A percentile compares a stretch with the other conserved stretches of the same genome.
Conservation (phyloP, 495 filamentous ascomycete species). For the Tuber indicum region DNA sequence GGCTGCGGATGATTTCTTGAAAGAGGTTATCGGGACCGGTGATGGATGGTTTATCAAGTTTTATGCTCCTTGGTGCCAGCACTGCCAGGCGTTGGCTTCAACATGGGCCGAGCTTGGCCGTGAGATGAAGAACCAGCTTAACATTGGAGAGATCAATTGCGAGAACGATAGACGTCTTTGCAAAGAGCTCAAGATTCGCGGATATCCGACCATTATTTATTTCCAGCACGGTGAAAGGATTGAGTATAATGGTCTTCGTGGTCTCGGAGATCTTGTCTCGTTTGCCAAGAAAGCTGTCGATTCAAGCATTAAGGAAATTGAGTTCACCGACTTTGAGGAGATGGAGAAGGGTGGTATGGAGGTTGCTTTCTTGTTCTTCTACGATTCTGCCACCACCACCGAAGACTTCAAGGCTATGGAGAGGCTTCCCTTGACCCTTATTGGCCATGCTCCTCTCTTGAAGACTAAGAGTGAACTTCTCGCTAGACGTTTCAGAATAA, state of each 20-base stretch:
- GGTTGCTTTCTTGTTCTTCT: conserved; percentile 94
- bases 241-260: conserved; percentile 88
- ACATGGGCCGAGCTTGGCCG: conserved; percentile 84
- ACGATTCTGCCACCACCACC: conserved; percentile 82
- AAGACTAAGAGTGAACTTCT: conserved; percentile 72
- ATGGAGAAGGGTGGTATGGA: conserved; percentile 81
- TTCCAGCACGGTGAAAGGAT: conserved; percentile 87
- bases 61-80: conserved; percentile 93
- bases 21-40: conserved; percentile 71
- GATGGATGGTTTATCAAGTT: conserved; percentile 99
- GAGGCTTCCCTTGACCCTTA: conserved; percentile 71
- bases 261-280: conserved; percentile 78
- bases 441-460: conserved; percentile 85
- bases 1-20: conserved; percentile 79
- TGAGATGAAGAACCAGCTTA: conserved; percentile 78
- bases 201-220: conserved; percentile 85
- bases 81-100: conserved; percentile 87
- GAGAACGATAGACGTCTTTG: conserved; percentile 75
- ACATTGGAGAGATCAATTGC: conserved; percentile 95
- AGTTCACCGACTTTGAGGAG: conserved; percentile 66
- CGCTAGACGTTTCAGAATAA: conserved; percentile 79
- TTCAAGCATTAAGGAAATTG: conserved; percentile 71
- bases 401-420: conserved; percentile 91
- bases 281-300: conserved; percentile 80
- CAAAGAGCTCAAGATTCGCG: conserved; percentile 71